phyloP scores from a whole-genome alignment of 495 filamentous ascomycete species.

The Usnea hakonensis region DNA sequence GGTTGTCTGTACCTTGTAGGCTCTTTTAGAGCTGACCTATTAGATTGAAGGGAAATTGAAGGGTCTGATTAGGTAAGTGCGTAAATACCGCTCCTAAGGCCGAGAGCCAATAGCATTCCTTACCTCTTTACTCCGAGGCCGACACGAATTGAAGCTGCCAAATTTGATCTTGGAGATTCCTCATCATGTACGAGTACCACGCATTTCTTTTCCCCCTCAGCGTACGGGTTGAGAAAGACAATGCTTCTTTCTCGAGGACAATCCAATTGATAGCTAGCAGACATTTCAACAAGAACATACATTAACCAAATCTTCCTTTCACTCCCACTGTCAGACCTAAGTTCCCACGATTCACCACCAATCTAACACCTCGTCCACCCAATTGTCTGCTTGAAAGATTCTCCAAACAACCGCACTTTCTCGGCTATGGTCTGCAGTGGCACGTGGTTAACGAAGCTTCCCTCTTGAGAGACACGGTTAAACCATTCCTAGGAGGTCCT shows the following conservation, averaged over 20 bases:
- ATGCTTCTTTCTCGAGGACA: too few species aligned
- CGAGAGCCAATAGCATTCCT: not conserved
- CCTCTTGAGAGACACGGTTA: not conserved
- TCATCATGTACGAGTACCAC: constrained; percentile 1
- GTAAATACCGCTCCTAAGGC: not conserved
- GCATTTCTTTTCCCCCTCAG: too few species aligned
- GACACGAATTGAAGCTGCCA: not conserved
- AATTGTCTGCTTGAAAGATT: not conserved
- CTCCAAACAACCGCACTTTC: not conserved
- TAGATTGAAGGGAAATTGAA: not conserved
- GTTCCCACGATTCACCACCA: not conserved
- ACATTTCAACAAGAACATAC: not conserved
- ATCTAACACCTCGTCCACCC: not conserved
- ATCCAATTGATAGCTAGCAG: too few species aligned
- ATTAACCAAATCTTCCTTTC: not conserved
- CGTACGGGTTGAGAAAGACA: too few species aligned
- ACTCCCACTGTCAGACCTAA: not conserved
- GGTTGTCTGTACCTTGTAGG: too few species aligned
- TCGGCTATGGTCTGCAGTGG: not conserved
- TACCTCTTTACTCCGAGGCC: not conserved
- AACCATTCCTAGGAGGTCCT: not conserved
- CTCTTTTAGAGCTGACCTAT: not conserved
- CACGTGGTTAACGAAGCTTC: not conserved
- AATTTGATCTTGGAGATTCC: not conserved
- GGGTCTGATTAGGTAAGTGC: not conserved